phyloP scores from a whole-genome alignment of 306 rosid genomes.

The Elaeagnus macrophylla region DNA sequence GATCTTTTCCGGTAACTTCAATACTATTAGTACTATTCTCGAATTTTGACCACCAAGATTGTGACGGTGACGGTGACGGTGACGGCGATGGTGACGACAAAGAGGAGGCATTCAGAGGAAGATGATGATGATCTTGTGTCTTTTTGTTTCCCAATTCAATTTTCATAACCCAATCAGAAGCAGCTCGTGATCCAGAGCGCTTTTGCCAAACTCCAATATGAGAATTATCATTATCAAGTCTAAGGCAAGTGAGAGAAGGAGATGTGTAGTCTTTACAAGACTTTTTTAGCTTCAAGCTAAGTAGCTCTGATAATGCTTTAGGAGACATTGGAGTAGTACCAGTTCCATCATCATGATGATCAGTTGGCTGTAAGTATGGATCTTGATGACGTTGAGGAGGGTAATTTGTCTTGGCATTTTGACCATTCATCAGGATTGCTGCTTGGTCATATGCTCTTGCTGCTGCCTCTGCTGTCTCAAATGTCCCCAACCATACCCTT shows the following conservation, averaged over 20 bases:
- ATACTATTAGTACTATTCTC: not conserved
- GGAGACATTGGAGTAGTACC: conserved; percentile 41
- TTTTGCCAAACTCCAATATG: conserved; percentile 98
- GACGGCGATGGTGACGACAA: not conserved
- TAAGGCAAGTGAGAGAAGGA: conserved; percentile 86
- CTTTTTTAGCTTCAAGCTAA: conserved; percentile 73
- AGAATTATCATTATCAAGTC: conserved; percentile 85
- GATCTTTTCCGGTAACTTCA: not conserved
- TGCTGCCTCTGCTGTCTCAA: conserved; percentile 97
- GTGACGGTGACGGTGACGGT: not conserved
- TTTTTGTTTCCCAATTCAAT: conserved; percentile 71
- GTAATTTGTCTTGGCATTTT: conserved; percentile 70
- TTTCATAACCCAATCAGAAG: conserved; percentile 87
- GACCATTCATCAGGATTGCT: conserved; percentile 86
- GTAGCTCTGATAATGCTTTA: conserved; percentile 79
- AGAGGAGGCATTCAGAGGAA: not conserved
- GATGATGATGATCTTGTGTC: not conserved
- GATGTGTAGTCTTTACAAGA: conserved; percentile 70
- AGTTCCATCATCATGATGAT: not conserved
- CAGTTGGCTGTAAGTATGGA: not conserved
- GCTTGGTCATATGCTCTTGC: conserved; percentile 98
- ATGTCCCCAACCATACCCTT: conserved; percentile 97
- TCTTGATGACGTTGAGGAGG: not conserved
- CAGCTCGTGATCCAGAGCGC: conserved; percentile 60
- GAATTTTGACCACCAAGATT: not conserved